phyloP scores from a whole-genome alignment of 2,329 filamentous ascomycete species.

The Scolecobasidium constrictum region DNA sequence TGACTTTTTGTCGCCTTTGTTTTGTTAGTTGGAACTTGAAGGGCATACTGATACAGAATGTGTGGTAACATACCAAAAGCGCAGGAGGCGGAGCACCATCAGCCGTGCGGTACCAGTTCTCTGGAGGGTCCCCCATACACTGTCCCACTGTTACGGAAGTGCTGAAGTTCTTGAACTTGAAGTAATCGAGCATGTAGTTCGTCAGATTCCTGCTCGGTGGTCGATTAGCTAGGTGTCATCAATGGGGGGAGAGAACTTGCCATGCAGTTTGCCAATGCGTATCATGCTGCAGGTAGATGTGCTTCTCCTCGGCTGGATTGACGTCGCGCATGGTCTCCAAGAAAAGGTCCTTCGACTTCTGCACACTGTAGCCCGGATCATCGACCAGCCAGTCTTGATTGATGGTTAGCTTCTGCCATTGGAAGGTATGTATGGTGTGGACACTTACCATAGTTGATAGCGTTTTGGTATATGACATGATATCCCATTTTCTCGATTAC shows the following conservation, averaged over 20 bases:
- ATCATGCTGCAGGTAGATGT: constrained; percentile 43
- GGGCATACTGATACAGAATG: too few species aligned
- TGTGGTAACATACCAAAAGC: too few species aligned
- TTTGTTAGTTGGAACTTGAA: too few species aligned
- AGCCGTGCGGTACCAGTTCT: constrained; percentile 36
- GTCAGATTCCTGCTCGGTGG: constrained; percentile 31
- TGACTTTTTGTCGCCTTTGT: too few species aligned
- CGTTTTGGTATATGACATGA: constrained; percentile 38
- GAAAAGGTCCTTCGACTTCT: neutral
- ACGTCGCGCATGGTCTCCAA: constrained; percentile 15
- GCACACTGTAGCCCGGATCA: neutral
- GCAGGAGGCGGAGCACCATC: neutral
- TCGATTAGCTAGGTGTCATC: too few species aligned
- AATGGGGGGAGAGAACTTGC: too few species aligned
- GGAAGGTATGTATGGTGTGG: too few species aligned
- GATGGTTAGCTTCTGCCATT: too few species aligned
- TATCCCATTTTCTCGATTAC: constrained; percentile 39
- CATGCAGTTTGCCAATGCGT: constrained; percentile 36
- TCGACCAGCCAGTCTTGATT: neutral
- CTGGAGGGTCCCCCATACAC: constrained; percentile 32
- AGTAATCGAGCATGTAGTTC: constrained; percentile 30
- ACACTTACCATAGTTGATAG: neutral
- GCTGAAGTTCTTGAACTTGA: constrained; percentile 29
- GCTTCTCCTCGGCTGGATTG: constrained; percentile 25
- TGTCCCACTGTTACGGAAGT: constrained; percentile 37